Evolutionary conservation across 2,329 filamentous ascomycete genomes (phyloP), one percentile per base, ranked within the genome.

Genomic region (Paracoccidioides lutzii): DNA sequence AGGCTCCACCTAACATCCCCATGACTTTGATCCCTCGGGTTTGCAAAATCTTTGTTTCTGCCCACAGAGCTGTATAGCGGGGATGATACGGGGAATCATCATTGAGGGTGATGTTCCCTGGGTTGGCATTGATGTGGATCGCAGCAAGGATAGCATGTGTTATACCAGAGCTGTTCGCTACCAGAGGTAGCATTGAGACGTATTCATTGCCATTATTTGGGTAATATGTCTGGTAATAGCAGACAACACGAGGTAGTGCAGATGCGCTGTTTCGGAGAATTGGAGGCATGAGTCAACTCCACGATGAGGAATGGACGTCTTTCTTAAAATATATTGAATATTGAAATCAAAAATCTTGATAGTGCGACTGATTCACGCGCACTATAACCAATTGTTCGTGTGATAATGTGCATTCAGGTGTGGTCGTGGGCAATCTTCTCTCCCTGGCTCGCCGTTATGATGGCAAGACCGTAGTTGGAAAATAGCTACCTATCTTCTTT

Each of bases 81-180:
- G 80, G 69, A 62, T 87, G 73, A n/a, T 79, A 73, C 0, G 88
- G 88, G 0, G 77, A 76, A 66, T 89, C 81, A 70, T 96, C 84
- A 69, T 96, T 96, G 60, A 95, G 79, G 0, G 84, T 88, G 62
- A 91, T 79, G 57, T 81, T 76, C 7, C 76, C 76, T 0, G 87
- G 82, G 5, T 79, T 76, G 40, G 75, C 75, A 68, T 93, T 90
- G 62, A 96, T 74, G 70, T 96, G 90, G 58, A 96, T 82, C 10
- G 90, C 90, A 5, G 88, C 88, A 51, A 96, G 73, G 62, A 95
- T 90, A 58, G 95, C 77, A 71, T 96, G 90, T 0, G 90, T 95
- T 52, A 82, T 71, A 7, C 80, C 79, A 4, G 81, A 83, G 59
- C 78, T 74, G 58, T 81, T 75, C 43, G 75, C 75, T 54, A 83